Evolutionary conservation across 805 yeast species (phyloP), one percentile per base, ranked within the genome.

Genomic region (Zygoascus flipseniorum): DNA sequence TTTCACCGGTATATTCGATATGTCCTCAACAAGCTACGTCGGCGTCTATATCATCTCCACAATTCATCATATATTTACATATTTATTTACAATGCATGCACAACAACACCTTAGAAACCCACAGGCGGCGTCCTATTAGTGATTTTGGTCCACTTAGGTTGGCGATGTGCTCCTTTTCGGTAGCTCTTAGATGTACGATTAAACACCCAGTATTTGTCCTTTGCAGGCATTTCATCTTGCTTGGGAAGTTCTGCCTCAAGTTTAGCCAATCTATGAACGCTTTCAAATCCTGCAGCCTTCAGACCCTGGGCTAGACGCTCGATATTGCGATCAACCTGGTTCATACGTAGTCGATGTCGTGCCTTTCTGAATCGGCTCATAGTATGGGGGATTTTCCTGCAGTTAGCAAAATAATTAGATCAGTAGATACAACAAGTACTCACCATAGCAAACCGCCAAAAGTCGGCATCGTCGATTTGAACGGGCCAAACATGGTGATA

Each of bases 121-220:
- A 76, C 76, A 46, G 97, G 97, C 64, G 86, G 85, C 54, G 78
- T 81, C 73, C 97, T 82, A 69, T 83, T 77, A 8, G 95, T 80
- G 57, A 81, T 67, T 72, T 84, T 89, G 52, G 97, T 89, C 95
- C 96, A 89, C 66, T 89, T 87, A 19, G 97, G 96, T 59, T 67
- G 68, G 35, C 69, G 60, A 55, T 92, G 98, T 26, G 87, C 81
- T 58, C 90, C 83, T 72, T 89, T 92, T 73, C 98, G 81, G 71
- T 92, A 93, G 19, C 83, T 83, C 63, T 77, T 81, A 13, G 83
- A 78, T 62, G 81, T 81, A 69, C 79, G 85, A 70, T 81, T 82
- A 72, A 86, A 92, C 1, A 89, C 84, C 47, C 95, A 83, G 71
- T 93, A 93, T 70, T 92, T 92, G 71, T 93, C 95, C 58, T 70